Evolutionary conservation across 1,284 basidiomycete genomes (phyloP), one percentile per base, ranked within the genome.

Genomic region (Cutaneotrichosporon dermatis): DNA sequence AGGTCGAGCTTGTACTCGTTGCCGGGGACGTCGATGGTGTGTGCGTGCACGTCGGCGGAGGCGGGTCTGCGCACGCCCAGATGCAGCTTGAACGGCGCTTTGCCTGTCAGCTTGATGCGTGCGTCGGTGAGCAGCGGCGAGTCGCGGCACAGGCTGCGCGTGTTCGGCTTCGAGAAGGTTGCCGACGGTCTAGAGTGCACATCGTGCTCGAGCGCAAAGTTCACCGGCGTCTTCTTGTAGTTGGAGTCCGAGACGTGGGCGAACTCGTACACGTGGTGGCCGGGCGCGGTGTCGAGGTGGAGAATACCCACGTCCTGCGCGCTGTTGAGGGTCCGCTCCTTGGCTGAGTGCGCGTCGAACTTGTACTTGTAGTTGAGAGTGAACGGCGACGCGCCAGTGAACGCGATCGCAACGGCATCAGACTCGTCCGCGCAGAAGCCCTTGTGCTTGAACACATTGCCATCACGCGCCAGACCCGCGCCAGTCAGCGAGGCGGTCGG

Each of bases 231-330:
- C 51, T 49, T 51, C 15, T 60, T 54, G 76, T 96, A 98, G n/a
- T 88, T 84, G 0, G 86, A 82, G 73, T 99, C 95, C 8, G 88
- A 88, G 16, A 98, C 84, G 68, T 89, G 88, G 64, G 88, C 86
- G 64, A 99, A 87, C 72, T 90, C 87, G 75, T 98, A 98, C 70
- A 85, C 88, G 72, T 94, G 89, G 58, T 86, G 83, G 3, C 93
- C 93, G 2, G 90, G 82, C 41, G 83, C 83, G 0, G 85, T 83
- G 0, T 90, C 93, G 33, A 98, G 82, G 66, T 93, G 90, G 72
- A 97, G 86, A 40, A 90, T 84, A 7, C 90, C 89, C 16, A 83
- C 84, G 12, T 85, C 81, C 72, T 93, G 89, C 25, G 94, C 91
- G 68, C 89, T 90, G 73, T 88, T 92, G 78, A 95, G 88, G 0